Percentiles rank a stretch among this genome's conserved stretches.
Conservation (phyloP, 257 asterid genomes). For the Galeopsis tetrahit region DNA sequence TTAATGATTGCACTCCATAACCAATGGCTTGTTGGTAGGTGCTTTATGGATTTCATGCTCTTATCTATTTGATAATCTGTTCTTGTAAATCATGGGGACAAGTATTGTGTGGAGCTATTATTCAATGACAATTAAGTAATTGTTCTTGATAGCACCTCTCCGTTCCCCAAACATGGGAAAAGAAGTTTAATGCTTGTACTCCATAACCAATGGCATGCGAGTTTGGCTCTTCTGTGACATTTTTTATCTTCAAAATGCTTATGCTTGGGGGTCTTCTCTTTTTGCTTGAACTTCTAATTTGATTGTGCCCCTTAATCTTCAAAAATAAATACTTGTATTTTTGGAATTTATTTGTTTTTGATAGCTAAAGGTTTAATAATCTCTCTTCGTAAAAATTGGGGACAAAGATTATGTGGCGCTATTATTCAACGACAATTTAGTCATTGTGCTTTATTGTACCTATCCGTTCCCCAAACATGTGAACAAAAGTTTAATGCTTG, state of each 20-base stretch:
- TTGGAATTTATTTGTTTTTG: not conserved
- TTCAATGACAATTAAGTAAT: not conserved
- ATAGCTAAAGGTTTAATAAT: not conserved
- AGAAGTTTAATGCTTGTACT: slow-evolving; percentile 58
- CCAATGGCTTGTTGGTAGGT: slow-evolving; percentile 59
- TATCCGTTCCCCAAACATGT: slow-evolving; percentile 38
- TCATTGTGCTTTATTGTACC: slow-evolving; percentile 27
- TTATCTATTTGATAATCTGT: not conserved
- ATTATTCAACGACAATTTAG: not conserved
- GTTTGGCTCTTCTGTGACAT: slow-evolving; percentile 61
- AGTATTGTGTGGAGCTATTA: slow-evolving; percentile 5
- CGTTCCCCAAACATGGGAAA: slow-evolving; percentile 39
- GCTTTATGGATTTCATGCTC: slow-evolving; percentile 39
- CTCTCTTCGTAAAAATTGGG: not conserved
- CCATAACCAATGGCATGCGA: slow-evolving; percentile 43
- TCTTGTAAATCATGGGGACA: slow-evolving; percentile 1
- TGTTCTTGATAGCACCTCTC: slow-evolving; percentile 2
- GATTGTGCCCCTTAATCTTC: not conserved
- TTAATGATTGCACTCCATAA: slow-evolving; percentile 59
- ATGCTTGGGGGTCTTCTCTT: not conserved
- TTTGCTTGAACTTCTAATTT: not conserved
- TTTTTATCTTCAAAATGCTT: not conserved
- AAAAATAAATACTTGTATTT: not conserved
- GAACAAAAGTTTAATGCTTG: slow-evolving; percentile 67
- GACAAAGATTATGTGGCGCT: slow-evolving; percentile 22